phyloP scores from a whole-genome alignment of 805 yeast species.

The Isabelozyma pseudorhagii region DNA sequence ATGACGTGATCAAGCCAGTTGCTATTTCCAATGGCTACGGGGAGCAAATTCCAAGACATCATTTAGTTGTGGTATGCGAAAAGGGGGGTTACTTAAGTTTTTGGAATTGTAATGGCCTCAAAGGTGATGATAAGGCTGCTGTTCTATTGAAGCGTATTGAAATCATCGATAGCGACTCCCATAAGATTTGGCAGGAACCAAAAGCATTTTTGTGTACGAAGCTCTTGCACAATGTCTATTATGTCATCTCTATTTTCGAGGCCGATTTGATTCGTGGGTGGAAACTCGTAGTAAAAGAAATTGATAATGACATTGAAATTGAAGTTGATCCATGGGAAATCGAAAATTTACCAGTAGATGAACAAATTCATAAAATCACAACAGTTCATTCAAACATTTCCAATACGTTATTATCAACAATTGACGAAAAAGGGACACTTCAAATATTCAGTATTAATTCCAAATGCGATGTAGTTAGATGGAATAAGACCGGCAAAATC shows the following conservation, averaged over 20 bases:
- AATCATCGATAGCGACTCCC: constrained; percentile 7
- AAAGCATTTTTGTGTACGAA: constrained; percentile 19
- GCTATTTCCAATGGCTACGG: background rate
- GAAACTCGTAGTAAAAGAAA: constrained; percentile 23
- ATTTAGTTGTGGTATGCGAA: constrained; percentile 29
- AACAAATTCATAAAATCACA: constrained; percentile 42
- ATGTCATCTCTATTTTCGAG: constrained; percentile 50
- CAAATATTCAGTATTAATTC: constrained; percentile 23
- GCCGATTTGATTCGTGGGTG: constrained; percentile 38
- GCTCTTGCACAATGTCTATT: constrained; percentile 17
- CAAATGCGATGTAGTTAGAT: constrained; percentile 30
- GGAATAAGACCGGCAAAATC: constrained; percentile 52
- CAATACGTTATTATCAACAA: constrained; percentile 50
- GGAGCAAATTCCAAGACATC: constrained; percentile 17
- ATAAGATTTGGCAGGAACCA: constrained; percentile 11
- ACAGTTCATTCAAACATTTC: constrained; percentile 56
- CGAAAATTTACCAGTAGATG: constrained; percentile 37
- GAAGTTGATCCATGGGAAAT: constrained; percentile 28
- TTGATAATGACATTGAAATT: constrained; percentile 1
- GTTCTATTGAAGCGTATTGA: constrained; percentile 15
- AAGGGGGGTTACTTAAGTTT: constrained; percentile 42
- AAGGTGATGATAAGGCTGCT: constrained; percentile 28
- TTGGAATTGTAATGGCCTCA: constrained; percentile 55
- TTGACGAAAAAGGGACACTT: constrained; percentile 41
- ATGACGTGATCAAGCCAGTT: background rate